A percentile compares a stretch with the other conserved stretches of the same genome.
phyloP scores from a whole-genome alignment of 2,329 filamentous ascomycete species.

The Coleophoma eucalyptorum region DNA sequence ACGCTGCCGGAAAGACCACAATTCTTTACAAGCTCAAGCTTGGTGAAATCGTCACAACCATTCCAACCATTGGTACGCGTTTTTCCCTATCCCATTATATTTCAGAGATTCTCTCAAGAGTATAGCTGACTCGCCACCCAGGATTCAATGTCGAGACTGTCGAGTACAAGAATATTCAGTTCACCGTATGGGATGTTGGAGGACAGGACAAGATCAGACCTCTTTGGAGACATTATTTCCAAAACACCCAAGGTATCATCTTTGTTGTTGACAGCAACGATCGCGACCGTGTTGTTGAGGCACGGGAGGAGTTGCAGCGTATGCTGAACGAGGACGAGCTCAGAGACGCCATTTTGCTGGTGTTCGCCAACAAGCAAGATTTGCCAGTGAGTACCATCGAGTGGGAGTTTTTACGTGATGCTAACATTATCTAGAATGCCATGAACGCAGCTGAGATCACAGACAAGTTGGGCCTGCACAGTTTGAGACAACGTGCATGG shows the following conservation, averaged over 20 bases:
- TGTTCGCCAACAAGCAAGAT: slow-evolving; percentile 99
- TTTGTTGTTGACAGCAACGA: slow-evolving; percentile 99
- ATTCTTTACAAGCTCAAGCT: slow-evolving; percentile 99
- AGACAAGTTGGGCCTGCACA: slow-evolving; percentile 99
- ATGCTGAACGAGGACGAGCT: slow-evolving; percentile 99
- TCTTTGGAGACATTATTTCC: slow-evolving; percentile 99
- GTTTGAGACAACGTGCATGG: slow-evolving; percentile 97
- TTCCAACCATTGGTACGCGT: slow-evolving; percentile 87
- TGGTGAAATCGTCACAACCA: slow-evolving; percentile 97
- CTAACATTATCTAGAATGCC: slow-evolving; percentile 68
- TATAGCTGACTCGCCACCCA: slow-evolving; percentile 28
- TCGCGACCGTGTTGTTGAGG: slow-evolving; percentile 96
- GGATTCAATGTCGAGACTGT: slow-evolving; percentile 99
- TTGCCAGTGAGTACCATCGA: slow-evolving; percentile 66
- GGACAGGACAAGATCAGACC: slow-evolving; percentile 99
- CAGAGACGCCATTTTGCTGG: slow-evolving; percentile 90
- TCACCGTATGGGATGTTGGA: slow-evolving; percentile 99
- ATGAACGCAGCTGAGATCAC: slow-evolving; percentile 99
- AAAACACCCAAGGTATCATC: slow-evolving; percentile 99
- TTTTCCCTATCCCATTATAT: slow-evolving; percentile 2
- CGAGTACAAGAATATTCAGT: slow-evolving; percentile 99
- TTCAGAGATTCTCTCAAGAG: slow-evolving; percentile 7
- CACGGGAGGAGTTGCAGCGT: slow-evolving; percentile 91
- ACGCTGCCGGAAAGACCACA: slow-evolving; percentile 99
- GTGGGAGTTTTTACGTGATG: slow-evolving; percentile 4